Conservation (phyloP, 2,329 filamentous ascomycete species). For the Aureobasidium sp. region DNA sequence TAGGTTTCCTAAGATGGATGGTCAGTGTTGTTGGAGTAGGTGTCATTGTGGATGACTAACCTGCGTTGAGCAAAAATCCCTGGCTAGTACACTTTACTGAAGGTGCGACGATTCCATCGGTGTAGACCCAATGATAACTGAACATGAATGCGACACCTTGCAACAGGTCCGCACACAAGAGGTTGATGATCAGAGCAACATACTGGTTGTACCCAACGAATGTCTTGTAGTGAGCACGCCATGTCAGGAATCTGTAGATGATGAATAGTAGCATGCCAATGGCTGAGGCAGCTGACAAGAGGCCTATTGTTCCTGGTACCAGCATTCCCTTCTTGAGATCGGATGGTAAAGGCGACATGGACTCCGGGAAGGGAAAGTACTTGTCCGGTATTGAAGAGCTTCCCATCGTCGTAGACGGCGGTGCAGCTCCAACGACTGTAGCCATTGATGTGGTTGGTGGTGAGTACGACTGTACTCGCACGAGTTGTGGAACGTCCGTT, state of each 20-base stretch:
- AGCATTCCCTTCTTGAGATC: conserved; percentile 21
- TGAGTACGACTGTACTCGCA: background rate
- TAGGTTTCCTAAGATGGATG: background rate
- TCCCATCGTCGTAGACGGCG: background rate
- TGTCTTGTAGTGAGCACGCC: conserved; percentile 22
- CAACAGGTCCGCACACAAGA: conserved; percentile 59
- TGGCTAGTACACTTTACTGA: conserved; percentile 52
- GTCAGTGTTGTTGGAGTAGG: background rate
- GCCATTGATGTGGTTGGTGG: background rate
- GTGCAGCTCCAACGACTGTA: background rate
- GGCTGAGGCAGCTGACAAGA: conserved; percentile 22
- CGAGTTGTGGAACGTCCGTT: background rate
- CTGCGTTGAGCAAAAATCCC: conserved; percentile 60
- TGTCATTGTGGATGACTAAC: no score
- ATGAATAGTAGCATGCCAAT: conserved; percentile 24
- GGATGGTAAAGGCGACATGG: conserved; percentile 16
- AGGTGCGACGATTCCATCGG: conserved; percentile 46
- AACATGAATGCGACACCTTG: conserved; percentile 57
- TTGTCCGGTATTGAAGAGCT: background rate
- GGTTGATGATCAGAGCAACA: conserved; percentile 59
- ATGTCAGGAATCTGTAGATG: conserved; percentile 21
- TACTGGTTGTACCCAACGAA: conserved; percentile 51
- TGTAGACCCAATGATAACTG: conserved; percentile 50
- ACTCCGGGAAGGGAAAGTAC: conserved; percentile 25
- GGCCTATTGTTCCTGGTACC: conserved; percentile 20